phyloP scores from a whole-genome alignment of 352 stramenopile species.

The Pythium brassicae region DNA sequence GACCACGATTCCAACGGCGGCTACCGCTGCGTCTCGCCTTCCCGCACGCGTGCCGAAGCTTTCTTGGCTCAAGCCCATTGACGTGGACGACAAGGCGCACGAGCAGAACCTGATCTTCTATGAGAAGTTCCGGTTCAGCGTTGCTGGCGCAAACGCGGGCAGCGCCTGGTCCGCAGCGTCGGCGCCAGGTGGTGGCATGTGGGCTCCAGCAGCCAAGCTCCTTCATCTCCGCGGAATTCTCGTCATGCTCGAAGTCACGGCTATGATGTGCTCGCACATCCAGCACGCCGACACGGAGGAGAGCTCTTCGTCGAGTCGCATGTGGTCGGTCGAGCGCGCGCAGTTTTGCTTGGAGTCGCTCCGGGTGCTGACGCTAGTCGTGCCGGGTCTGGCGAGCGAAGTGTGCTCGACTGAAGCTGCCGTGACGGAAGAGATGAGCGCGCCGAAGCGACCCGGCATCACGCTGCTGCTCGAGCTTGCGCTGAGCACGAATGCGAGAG shows the following conservation, averaged over 20 bases:
- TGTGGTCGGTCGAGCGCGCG: conserved; percentile 76
- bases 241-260: conserved; percentile 76
- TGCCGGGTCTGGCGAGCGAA: conserved; percentile 61
- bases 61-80: conserved; percentile 67
- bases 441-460: conserved; percentile 47
- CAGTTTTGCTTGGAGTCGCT: conserved; percentile 80
- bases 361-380: conserved; percentile 68
- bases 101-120: conserved; percentile 82
- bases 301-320: conserved; percentile 40
- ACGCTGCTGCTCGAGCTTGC: conserved; percentile 75
- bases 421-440: conserved; percentile 30
- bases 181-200: conserved; percentile 56
- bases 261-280: conserved; percentile 59
- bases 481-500: conserved; percentile 61
- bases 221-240: conserved; percentile 68
- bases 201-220: conserved; percentile 66
- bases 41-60: conserved; percentile 71
- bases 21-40: conserved; percentile 46
- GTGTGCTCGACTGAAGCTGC: conserved; percentile 72
- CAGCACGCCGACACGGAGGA: conserved; percentile 53
- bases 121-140: conserved; percentile 80
- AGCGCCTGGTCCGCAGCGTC: conserved; percentile 55
- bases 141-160: conserved; percentile 30
- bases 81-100: conserved; percentile 83
- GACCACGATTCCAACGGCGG: conserved; percentile 44